These are phyloP conservation scores for Apiotrichum gamsii DNA, from an alignment of 1,284 basidiomycete genomes.

Conservation along the genomic window DNA sequence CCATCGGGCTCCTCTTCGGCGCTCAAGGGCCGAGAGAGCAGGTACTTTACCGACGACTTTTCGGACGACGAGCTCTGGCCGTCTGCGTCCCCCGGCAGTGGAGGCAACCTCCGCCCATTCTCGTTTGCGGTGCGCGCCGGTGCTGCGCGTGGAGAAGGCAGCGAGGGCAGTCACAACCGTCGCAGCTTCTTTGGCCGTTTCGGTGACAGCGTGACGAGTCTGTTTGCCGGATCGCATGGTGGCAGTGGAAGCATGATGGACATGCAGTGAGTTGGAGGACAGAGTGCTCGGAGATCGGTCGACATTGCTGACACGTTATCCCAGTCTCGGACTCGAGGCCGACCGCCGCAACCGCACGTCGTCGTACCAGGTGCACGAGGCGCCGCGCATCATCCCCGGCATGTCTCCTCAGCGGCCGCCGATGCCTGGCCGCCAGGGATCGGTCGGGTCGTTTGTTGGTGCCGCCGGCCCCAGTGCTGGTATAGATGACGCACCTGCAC, in stretches of 20 bases:
- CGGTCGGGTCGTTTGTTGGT: slow-evolving; percentile 2
- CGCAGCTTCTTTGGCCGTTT: slow-evolving; percentile 54
- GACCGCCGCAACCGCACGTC: slow-evolving; percentile 36
- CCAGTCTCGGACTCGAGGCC: slow-evolving; percentile 44
- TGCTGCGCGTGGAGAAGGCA: slow-evolving; percentile 29
- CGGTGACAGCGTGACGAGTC: slow-evolving; percentile 65
- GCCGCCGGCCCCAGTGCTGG: not conserved
- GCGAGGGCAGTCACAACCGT: slow-evolving; percentile 23
- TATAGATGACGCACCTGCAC: too few species aligned
- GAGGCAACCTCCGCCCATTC: slow-evolving; percentile 40
- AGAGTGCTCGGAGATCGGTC: not conserved
- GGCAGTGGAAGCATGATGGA: slow-evolving; percentile 80
- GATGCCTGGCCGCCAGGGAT: slow-evolving; percentile 21
- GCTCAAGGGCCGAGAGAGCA: slow-evolving; percentile 10
- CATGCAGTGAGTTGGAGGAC: slow-evolving; percentile 70
- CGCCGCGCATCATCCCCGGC: slow-evolving; percentile 38
- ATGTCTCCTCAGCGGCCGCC: slow-evolving; percentile 39
- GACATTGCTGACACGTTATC: too few species aligned
- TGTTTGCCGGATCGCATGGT: slow-evolving; percentile 74
- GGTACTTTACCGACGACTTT: slow-evolving; percentile 14
- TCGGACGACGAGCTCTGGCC: slow-evolving; percentile 35
- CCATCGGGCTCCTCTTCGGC: slow-evolving; percentile 9
- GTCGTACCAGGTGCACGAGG: slow-evolving; percentile 26
- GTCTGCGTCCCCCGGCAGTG: slow-evolving; percentile 23
- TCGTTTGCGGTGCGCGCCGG: slow-evolving; percentile 45